Base-by-base conservation (phyloP, 2,329 filamentous ascomycete genomes). In the Camillea tinctor region DNA sequence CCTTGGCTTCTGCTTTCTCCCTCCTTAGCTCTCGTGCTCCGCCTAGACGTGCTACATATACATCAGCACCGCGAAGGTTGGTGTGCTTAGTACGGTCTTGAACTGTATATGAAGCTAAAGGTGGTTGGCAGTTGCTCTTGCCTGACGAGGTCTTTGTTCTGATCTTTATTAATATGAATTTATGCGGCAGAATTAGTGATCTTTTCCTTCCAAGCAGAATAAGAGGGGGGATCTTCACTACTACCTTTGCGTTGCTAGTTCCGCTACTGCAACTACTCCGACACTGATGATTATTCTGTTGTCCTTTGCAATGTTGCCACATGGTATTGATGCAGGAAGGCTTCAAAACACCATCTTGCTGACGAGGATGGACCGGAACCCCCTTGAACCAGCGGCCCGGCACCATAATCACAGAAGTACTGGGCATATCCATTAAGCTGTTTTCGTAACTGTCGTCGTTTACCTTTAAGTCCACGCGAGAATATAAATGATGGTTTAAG, bases 291-390 rank as follows among this genome's bases (percentile, higher is more conserved):
- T 67, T 59, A 21, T 44, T 23, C 40, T 66, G 58, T 63, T 61
- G 51, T 54, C 66, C 55, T 26, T 60, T 40, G 4, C 55, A 57
- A 24, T 64, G 51, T 55, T 59, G 57, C 51, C 22, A 24, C 60
- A 69, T 64, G 60, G 74, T 74, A 69, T 79, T 74, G 71, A 79
- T 65, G 73, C 79, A 76, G 59, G 76, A 61, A 60, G 65, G 70
- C 57, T 82, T 79, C 80, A 81, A 82, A 81, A 74, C 74, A 72
- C 75, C 75, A 78, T 77, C 78, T 74, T 75, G 77, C 72, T 71
- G 74, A 72, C 66, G 75, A 71, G 61, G 68, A 59, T 71, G 71
- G 64, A 74, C 71, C 73, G 59, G 69, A 62, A 70, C 68, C 60
- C 65, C 68, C 69, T 70, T 72, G 68, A 57, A 68, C 55, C 44